Evolutionary conservation across 805 yeast genomes (phyloP), one percentile per base, ranked within the genome.

Genomic region (Yarrowia sp.): DNA sequence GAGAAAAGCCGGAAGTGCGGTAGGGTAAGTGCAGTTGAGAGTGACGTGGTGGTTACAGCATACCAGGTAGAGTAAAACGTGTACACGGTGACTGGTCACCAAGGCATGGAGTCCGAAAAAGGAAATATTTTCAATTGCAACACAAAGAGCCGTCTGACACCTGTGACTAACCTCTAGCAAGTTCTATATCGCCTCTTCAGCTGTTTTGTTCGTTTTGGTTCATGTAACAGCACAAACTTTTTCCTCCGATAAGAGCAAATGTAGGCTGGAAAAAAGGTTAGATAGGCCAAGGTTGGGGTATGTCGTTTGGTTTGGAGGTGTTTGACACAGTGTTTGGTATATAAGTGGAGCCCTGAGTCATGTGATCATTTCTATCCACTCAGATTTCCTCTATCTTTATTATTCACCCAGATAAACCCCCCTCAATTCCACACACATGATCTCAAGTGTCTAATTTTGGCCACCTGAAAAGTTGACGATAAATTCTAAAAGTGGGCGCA

Each of bases 21-120:
- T 8, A 18, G 57, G 57, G 57, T 50, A 50, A 50, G 31, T n/a
- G 8, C 33, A 32, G 35, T 18, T 10, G 11, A 5, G 39, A 32
- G 53, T 47, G 53, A 47, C 53, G 53, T 47, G 51, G 50, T 45
- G n/a, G 39, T 47, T 47, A 47, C 53, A 15, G 51, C 35, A 17
- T 14, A 36, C 39, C 4, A n/a, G n/a, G n/a, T n/a, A n/a, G n/a
- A n/a, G n/a, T n/a, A n/a, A 22, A 22, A 22, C 28, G 28, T 22
- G 28, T 22, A 22, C 28, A 22, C 3, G 4, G 5, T 22, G 28
- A 22, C 28, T 22, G 28, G 28, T 22, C 28, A 22, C 28, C 4
- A 22, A 22, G 28, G 28, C 28, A 22, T 22, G 5, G 28, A 22
- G 28, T 22, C 3, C 28, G 4, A 22, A 22, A 22, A 22, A 5